phyloP scores from a whole-genome alignment of 2,329 filamentous ascomycete species.

The Trematosphaeria pertusa region DNA sequence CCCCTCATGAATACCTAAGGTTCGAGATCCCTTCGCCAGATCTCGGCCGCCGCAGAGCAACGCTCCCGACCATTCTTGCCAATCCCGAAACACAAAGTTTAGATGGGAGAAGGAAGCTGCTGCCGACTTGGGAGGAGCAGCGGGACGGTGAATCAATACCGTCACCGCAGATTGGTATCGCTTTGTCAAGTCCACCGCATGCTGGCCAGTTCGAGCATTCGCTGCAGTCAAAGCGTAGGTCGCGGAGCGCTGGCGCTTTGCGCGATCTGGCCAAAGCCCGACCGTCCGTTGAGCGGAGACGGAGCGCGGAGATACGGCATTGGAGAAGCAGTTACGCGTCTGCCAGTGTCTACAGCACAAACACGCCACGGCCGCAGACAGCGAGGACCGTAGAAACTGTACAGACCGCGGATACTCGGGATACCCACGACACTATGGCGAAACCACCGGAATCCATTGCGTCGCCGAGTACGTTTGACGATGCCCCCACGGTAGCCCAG shows the following conservation, averaged over 20 bases:
- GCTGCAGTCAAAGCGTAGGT: slow-evolving; percentile 39
- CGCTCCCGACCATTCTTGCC: slow-evolving; percentile 41
- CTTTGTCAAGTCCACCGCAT: slow-evolving; percentile 40
- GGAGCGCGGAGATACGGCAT: slow-evolving; percentile 46
- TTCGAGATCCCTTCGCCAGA: slow-evolving; percentile 35
- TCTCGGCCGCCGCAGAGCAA: slow-evolving; percentile 40
- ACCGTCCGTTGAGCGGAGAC: slow-evolving; percentile 30
- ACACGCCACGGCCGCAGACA: slow-evolving; percentile 39
- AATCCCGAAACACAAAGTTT: slow-evolving; percentile 36
- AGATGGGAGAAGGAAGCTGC: slow-evolving; percentile 29
- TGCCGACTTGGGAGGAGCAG: slow-evolving; percentile 39
- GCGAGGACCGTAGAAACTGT: slow-evolving; percentile 42
- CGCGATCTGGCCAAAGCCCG: slow-evolving; percentile 37
- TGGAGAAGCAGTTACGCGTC: slow-evolving; percentile 45
- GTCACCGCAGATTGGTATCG: slow-evolving; percentile 45
- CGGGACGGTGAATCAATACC: slow-evolving; percentile 30
- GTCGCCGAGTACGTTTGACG: too few relatives aligned
- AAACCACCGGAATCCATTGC: neutral
- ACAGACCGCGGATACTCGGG: slow-evolving; percentile 30
- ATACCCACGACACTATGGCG: too few relatives aligned
- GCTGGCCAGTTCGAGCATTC: slow-evolving; percentile 16
- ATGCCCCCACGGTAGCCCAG: too few relatives aligned
- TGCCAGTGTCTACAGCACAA: slow-evolving; percentile 38
- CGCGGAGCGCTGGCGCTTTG: slow-evolving; percentile 47
- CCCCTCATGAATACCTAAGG: slow-evolving; percentile 43